These are phyloP conservation scores for Evernia prunastri DNA, from an alignment of 495 filamentous ascomycete species.

Conservation along the genomic window DNA sequence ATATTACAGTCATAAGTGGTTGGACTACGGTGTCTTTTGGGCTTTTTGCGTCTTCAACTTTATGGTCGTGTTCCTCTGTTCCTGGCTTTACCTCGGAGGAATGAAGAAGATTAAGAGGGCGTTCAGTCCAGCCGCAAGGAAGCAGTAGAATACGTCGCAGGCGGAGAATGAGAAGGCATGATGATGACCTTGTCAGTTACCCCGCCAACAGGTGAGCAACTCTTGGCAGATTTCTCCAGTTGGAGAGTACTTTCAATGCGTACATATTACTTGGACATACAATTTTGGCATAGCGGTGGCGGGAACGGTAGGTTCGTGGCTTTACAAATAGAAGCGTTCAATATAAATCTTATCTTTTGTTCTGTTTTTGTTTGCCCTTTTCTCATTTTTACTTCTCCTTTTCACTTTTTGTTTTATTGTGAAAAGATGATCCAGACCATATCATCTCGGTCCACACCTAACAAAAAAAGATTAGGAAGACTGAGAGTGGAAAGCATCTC, in stretches of 20 bases:
- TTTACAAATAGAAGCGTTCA: not conserved
- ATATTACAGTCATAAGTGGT: constrained; percentile 53
- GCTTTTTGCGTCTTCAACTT: constrained; percentile 53
- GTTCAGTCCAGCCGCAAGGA: constrained; percentile 36
- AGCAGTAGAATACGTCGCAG: constrained; percentile 31
- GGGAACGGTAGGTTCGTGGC: not conserved
- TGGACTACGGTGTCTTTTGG: constrained; percentile 55
- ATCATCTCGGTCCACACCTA: no score
- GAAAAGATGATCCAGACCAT: no score
- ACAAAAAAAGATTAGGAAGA: no score
- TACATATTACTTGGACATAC: not conserved
- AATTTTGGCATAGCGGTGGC: not conserved
- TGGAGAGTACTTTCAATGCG: not conserved
- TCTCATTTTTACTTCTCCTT: no score
- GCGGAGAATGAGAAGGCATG: constrained; percentile 22
- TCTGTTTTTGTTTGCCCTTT: no score
- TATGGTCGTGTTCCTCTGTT: constrained; percentile 42
- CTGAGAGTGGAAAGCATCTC: no score
- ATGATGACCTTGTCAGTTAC: not conserved
- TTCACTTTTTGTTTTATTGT: no score
- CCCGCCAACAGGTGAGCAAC: not conserved
- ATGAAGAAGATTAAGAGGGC: constrained; percentile 36
- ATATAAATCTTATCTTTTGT: no score
- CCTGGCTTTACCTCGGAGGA: constrained; percentile 50
- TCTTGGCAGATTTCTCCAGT: not conserved